Percentiles rank a stretch among this genome's conserved stretches.
Conservation (phyloP, 306 rosid genomes). For the Medicago truncatula region MtrunA17r5.0-ANR NC_053048.1:32026001-32026500, state of each 20-base stretch:
- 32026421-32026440: conserved; percentile 7
- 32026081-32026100: too few species aligned
- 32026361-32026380: background rate
- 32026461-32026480: background rate
- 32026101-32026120: too few species aligned
- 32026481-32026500: conserved; percentile 23
- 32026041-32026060: too few species aligned
- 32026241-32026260: too few species aligned
- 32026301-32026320: background rate
- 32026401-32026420: background rate
- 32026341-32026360: background rate
- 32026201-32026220: background rate
- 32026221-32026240: background rate
- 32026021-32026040: too few species aligned
- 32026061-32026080: too few species aligned
- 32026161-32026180: too few species aligned
- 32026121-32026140: too few species aligned
- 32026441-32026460: conserved; percentile 6
- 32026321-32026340: background rate
- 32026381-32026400: background rate
- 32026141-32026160: too few species aligned
- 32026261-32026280: background rate
- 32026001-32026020: too few species aligned
- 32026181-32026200: too few species aligned
- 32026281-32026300: background rate